Evolutionary conservation across 345 rosid genomes (phyloP).

Genomic region (Eucalyptus polyanthemos): DNA sequence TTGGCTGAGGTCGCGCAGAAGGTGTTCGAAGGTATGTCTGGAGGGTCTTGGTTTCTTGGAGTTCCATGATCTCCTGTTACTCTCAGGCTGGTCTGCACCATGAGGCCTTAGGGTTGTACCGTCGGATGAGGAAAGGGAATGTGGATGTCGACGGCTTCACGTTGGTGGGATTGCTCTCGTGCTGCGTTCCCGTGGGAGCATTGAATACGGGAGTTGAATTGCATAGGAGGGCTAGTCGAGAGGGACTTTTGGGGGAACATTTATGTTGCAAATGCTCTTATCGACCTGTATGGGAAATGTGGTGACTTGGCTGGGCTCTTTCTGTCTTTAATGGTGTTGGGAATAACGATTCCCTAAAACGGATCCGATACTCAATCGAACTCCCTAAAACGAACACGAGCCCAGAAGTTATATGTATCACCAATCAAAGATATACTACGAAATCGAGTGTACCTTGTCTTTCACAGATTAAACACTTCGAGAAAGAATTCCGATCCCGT

Average conservation of each 20-base stretch:
- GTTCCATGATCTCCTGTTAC: constrained; percentile 46
- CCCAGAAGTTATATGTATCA: too few species aligned
- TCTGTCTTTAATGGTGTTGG: constrained; percentile 10
- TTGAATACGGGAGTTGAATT: constrained; percentile 25
- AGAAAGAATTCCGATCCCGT: too few species aligned
- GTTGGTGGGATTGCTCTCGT: constrained; percentile 45
- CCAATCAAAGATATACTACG: too few species aligned
- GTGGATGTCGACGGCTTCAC: constrained; percentile 16
- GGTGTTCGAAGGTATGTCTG: constrained; percentile 39
- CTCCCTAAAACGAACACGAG: too few species aligned
- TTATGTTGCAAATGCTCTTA: constrained; percentile 46
- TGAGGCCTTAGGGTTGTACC: constrained; percentile 20
- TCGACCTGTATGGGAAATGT: constrained; percentile 60
- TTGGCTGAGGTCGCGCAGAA: constrained; percentile 1
- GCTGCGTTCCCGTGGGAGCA: constrained; percentile 46
- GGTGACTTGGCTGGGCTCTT: constrained; percentile 33
- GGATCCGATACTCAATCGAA: too few species aligned
- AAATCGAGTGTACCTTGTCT: too few species aligned
- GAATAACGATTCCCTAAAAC: too few species aligned
- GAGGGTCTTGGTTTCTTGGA: constrained; percentile 50
- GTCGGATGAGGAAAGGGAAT: constrained; percentile 18
- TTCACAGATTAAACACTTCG: too few species aligned
- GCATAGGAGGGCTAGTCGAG: constrained; percentile 26
- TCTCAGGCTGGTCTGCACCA: constrained; percentile 25
- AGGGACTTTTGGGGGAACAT: constrained; percentile 7